Base-by-base conservation (phyloP, 371 early-diverging fungal genomes). In the Cokeromyces recurvatus region DNA sequence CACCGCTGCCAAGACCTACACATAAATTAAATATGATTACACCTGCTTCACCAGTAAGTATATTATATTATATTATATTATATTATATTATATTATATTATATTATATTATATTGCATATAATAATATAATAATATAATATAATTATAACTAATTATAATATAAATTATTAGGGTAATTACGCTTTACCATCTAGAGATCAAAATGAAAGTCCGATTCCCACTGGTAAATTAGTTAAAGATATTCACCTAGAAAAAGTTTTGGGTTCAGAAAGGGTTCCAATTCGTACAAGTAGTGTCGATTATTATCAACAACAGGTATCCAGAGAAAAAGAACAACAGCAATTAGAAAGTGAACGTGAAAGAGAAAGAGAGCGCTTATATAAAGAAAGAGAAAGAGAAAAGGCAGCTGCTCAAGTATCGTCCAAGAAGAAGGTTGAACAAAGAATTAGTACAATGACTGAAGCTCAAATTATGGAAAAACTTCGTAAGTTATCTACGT, bases 381-480 rank as follows among this genome's bases (percentile, higher is more conserved):
- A 52, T 29, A 51, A 54, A 44, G 66, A 65, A 39, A 52, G 64
- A 44, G 64, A 67, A 41, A 52, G 58, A 43, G 70, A 65, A 45
- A 64, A 68, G 48, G 65, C 59, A n/a, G 56, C 64, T 38, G 55
- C 51, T 27, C 65, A 64, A 44, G 62, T 64, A 1, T 58, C 64
- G 8, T 42, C 62, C 15, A 63, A 63, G 24, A 82, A 85, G 64
- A 81, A 74, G 61, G 70, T 66, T 4, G 82, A 82, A 45, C 81
- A 79, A 46, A 74, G 89, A 47, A 74, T 91, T 54, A 90, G 90
- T 38, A 90, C 89, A 27, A 77, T 93, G 85, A 81, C 91, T 4
- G 94, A 94, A 60, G 68, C 85, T 15, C 91, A 97, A 62, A 85
- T 95, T 40, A 94, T 95, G 95, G 88, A 89, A 41, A 87, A 82